Conservation (phyloP, 805 yeast genomes). For the Starmerella roubikii region DNA sequence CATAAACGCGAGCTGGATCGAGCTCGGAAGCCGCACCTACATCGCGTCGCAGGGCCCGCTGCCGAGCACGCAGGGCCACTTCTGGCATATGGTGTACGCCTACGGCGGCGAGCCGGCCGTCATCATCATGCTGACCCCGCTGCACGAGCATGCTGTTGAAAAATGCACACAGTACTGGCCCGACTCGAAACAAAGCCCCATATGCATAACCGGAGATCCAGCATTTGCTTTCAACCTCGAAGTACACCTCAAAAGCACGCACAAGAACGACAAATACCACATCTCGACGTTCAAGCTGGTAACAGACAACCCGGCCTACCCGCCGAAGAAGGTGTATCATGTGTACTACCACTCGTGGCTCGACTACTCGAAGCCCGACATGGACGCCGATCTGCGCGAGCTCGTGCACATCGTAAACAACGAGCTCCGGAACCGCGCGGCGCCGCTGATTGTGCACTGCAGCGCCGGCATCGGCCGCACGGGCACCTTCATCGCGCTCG, state of each 20-base stretch:
- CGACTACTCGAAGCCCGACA: constrained; percentile 54
- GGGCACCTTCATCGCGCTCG: constrained; percentile 72
- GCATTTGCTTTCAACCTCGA: constrained; percentile 18
- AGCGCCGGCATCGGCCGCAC: constrained; percentile 97
- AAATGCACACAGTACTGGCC: constrained; percentile 79
- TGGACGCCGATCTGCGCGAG: constrained; percentile 33
- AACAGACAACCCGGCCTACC: constrained; percentile 12
- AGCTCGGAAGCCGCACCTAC: constrained; percentile 30
- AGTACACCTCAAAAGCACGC: constrained; percentile 12
- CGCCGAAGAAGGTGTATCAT: constrained; percentile 34
- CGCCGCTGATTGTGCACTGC: constrained; percentile 71
- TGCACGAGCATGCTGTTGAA: constrained; percentile 59
- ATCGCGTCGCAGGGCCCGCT: constrained; percentile 91
- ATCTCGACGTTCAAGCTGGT: constrained; percentile 15
- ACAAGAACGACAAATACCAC: constrained; percentile 19
- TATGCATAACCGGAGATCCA: constrained; percentile 10
- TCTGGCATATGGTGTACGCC: constrained; percentile 65
- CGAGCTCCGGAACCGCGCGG: constrained; percentile 29
- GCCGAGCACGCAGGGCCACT: constrained; percentile 58
- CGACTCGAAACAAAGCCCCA: constrained; percentile 24
- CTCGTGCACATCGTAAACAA: constrained; percentile 40
- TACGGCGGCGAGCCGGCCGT: constrained; percentile 54
- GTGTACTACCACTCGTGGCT: constrained; percentile 73
- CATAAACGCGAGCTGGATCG: constrained; percentile 75
- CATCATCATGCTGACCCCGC: constrained; percentile 63